phyloP scores from a whole-genome alignment of 371 early-diverging fungal genomes.

The Rhizopus delemar region DNA sequence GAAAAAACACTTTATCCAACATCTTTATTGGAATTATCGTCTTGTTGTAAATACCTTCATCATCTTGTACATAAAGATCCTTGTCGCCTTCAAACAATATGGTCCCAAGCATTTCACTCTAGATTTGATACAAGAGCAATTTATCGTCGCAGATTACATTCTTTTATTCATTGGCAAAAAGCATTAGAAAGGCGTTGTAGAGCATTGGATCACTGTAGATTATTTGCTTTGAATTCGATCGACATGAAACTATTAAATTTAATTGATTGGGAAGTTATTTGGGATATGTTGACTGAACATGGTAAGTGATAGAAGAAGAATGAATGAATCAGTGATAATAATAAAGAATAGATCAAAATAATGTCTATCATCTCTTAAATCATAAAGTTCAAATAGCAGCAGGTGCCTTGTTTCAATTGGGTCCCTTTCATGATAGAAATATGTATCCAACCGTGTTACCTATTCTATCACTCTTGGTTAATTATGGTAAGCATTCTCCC shows the following conservation, averaged over 20 bases:
- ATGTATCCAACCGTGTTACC: slow-evolving; percentile 46
- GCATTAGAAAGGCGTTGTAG: slow-evolving; percentile 34
- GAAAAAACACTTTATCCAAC: slow-evolving; percentile 22
- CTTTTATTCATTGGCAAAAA: slow-evolving; percentile 33
- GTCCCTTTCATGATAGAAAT: slow-evolving; percentile 36
- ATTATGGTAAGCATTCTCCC: slow-evolving; percentile 38
- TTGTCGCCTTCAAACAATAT: slow-evolving; percentile 33
- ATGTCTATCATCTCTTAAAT: slow-evolving; percentile 37
- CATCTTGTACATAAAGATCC: slow-evolving; percentile 39
- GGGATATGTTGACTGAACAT: slow-evolving; percentile 54
- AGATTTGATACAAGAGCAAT: slow-evolving; percentile 48
- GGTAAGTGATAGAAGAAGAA: slow-evolving; percentile 24
- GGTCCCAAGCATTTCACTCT: slow-evolving; percentile 39
- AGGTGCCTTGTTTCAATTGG: slow-evolving; percentile 44
- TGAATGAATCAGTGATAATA: background rate
- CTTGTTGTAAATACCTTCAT: slow-evolving; percentile 39
- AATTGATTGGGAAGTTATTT: slow-evolving; percentile 45
- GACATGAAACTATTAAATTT: slow-evolving; percentile 20
- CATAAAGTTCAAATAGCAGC: slow-evolving; percentile 38
- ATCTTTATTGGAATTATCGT: slow-evolving; percentile 36
- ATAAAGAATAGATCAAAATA: slow-evolving; percentile 30
- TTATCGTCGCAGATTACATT: slow-evolving; percentile 35
- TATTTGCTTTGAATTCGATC: slow-evolving; percentile 21
- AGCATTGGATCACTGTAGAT: slow-evolving; percentile 31
- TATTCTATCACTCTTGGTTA: slow-evolving; percentile 46